Conservation (phyloP, 2,329 filamentous ascomycete genomes). For the Metarhizium brunneum region DNA sequence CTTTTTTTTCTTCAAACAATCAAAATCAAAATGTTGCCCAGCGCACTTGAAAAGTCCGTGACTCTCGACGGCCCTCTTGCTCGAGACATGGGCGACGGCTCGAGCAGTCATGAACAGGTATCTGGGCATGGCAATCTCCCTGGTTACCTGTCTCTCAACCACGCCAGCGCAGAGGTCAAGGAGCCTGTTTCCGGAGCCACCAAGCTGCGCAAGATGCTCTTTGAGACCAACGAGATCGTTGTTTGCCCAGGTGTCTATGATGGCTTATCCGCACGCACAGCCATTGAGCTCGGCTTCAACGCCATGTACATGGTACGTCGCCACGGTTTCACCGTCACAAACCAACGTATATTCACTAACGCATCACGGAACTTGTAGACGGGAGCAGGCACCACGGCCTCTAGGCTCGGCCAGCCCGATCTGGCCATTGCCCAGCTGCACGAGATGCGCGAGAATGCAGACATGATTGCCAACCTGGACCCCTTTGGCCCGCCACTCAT, state of each 20-base stretch:
- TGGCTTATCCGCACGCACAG: conserved; percentile 55
- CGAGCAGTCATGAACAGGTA: not conserved
- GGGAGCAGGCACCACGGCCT: conserved; percentile 53
- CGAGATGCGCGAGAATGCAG: conserved; percentile 54
- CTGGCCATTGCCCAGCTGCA: conserved; percentile 52
- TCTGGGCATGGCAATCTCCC: not conserved
- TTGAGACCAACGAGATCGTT: conserved; percentile 33
- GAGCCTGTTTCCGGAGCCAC: conserved; percentile 17
- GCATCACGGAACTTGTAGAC: conserved; percentile 32
- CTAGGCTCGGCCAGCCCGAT: conserved; percentile 53
- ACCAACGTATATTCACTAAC: not conserved
- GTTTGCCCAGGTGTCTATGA: conserved; percentile 61
- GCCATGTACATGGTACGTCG: conserved; percentile 55
- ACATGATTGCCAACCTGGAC: conserved; percentile 54
- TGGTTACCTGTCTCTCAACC: conserved; percentile 7
- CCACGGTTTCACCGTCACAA: too few species aligned
- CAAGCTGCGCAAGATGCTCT: conserved; percentile 31
- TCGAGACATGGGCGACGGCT: conserved; percentile 4
- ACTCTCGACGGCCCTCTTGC: conserved; percentile 4
- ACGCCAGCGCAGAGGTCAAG: conserved; percentile 6
- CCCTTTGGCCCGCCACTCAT: conserved; percentile 47
- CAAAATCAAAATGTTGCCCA: conserved; percentile 5
- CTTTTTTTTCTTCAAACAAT: too few species aligned
- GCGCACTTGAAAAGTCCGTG: conserved; percentile 5
- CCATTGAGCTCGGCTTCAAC: conserved; percentile 51